A percentile compares a stretch with the other conserved stretches of the same genome.
These are phyloP conservation scores for Ambrosia artemisiifolia DNA, from an alignment of 129 eudicot species.

Conservation along the genomic window DNA sequence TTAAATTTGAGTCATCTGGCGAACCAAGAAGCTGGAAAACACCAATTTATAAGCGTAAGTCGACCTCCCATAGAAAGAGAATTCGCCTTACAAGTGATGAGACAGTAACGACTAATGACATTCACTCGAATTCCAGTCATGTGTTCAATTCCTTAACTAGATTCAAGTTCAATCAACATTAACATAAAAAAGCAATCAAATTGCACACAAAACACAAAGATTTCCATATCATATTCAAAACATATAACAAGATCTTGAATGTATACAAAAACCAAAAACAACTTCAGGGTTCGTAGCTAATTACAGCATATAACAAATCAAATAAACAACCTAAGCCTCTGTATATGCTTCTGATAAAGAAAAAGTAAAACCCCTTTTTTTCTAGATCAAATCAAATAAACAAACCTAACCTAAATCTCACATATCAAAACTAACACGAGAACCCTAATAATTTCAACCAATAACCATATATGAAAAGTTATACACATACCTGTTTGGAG, in stretches of 20 bases:
- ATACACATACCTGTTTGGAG: no score
- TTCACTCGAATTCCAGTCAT: constrained; percentile 8
- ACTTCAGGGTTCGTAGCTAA: constrained; percentile 9
- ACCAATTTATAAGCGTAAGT: no score
- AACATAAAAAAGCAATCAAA: not conserved
- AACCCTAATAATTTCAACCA: no score
- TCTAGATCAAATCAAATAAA: constrained; percentile 33
- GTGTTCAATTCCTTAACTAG: constrained; percentile 9
- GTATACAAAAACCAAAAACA: not conserved
- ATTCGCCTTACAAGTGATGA: not conserved
- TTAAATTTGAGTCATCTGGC: no score
- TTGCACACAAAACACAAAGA: constrained; percentile 12
- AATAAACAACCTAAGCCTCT: constrained; percentile 24
- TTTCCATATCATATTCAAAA: constrained; percentile 11
- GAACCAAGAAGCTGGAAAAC: no score
- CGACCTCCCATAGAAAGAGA: no score
- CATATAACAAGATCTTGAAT: constrained; percentile 22
- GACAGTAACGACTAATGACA: not conserved
- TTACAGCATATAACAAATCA: constrained; percentile 13
- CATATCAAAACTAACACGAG: no score
- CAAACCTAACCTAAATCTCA: constrained; percentile 23
- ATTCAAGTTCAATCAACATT: constrained; percentile 15
- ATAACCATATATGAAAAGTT: no score
- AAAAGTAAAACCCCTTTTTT: constrained; percentile 25
- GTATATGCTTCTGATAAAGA: constrained; percentile 23